Conservation (phyloP, 805 yeast genomes). For the Candida ulmi region DNA sequence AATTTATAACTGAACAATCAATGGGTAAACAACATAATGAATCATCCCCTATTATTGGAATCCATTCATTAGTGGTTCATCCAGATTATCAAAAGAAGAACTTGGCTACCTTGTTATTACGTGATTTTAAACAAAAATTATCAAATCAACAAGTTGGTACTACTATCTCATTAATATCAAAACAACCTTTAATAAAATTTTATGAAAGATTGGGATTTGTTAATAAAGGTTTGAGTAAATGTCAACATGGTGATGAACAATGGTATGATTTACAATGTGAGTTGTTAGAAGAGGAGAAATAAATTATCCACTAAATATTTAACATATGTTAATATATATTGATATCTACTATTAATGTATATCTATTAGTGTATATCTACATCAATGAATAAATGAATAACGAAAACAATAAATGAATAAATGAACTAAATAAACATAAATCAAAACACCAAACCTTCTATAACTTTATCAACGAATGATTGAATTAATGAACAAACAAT, state of each 20-base stretch:
- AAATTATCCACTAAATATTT: no score
- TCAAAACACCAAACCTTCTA: no score
- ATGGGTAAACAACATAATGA: slow-evolving; percentile 62
- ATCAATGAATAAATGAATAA: no score
- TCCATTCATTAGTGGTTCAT: slow-evolving; percentile 76
- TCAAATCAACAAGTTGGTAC: slow-evolving; percentile 84
- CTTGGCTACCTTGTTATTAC: slow-evolving; percentile 75
- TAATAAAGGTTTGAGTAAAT: slow-evolving; percentile 58
- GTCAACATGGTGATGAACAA: slow-evolving; percentile 48
- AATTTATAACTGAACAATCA: slow-evolving; percentile 46
- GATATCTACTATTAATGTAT: no score
- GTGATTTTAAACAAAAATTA: slow-evolving; percentile 87
- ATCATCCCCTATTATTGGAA: slow-evolving; percentile 64
- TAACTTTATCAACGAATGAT: no score
- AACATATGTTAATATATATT: no score
- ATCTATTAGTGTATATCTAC: no score
- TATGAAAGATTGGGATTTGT: slow-evolving; percentile 79
- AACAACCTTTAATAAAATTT: slow-evolving; percentile 62
- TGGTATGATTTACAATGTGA: slow-evolving; percentile 55
- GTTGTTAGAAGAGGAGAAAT: no score
- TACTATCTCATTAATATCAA: slow-evolving; percentile 68
- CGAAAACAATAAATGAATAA: no score
- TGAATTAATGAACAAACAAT: no score
- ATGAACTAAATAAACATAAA: no score
- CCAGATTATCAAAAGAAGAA: slow-evolving; percentile 77